Conservation (phyloP, 345 rosid species). For the Bretschneidera sinensis region DNA sequence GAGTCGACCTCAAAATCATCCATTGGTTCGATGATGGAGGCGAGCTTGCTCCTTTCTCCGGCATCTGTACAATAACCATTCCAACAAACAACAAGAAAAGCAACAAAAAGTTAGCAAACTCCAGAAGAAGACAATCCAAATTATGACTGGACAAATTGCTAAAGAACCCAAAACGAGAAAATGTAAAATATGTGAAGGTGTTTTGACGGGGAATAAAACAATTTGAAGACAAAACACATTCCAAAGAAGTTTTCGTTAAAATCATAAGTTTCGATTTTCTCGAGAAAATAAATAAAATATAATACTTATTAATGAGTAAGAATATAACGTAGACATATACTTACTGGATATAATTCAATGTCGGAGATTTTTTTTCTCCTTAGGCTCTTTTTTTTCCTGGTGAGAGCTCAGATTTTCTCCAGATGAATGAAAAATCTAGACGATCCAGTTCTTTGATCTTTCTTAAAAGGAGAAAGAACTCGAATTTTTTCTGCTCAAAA, state of each 20-base stretch:
- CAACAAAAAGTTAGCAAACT: neutral
- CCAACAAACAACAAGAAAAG: constrained; percentile 1
- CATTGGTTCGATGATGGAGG: constrained; percentile 27
- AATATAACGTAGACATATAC: constrained; percentile 10
- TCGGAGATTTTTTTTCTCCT: constrained; percentile 11
- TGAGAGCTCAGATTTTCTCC: neutral
- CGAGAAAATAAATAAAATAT: constrained; percentile 19
- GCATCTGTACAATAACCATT: constrained; percentile 40
- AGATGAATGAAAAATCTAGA: neutral
- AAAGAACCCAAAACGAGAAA: neutral
- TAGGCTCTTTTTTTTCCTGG: too few species aligned
- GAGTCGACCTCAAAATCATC: constrained; percentile 33
- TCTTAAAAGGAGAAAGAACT: too few species aligned
- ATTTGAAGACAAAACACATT: constrained; percentile 22
- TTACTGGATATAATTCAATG: constrained; percentile 17
- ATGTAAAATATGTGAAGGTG: neutral
- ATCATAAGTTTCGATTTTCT: constrained; percentile 12
- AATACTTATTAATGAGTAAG: constrained; percentile 2
- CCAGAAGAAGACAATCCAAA: neutral
- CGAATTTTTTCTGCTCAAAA: too few species aligned
- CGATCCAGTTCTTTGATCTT: too few species aligned
- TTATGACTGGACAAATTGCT: neutral
- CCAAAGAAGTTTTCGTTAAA: constrained; percentile 10
- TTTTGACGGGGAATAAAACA: constrained; percentile 8
- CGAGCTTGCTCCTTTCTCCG: constrained; percentile 46